These are phyloP conservation scores for Chaetomium olivaceum DNA, from an alignment of 2,329 filamentous ascomycete species.

Conservation along the genomic window DNA sequence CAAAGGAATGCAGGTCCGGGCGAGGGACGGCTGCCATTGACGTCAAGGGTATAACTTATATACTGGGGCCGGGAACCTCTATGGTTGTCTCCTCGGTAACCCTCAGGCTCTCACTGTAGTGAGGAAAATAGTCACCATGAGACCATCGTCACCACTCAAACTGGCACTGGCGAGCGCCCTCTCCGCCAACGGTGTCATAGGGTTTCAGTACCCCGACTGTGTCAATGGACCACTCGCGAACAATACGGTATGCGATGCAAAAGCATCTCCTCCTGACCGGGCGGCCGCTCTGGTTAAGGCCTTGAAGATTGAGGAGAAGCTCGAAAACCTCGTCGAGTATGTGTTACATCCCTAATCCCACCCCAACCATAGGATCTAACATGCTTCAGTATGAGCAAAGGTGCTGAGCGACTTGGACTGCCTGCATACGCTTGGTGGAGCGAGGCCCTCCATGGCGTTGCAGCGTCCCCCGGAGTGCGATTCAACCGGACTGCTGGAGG, in stretches of 20 bases:
- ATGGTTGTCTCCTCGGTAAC: not conserved
- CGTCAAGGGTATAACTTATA: not conserved
- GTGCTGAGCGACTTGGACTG: constrained; percentile 55
- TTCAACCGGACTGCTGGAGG: constrained; percentile 51
- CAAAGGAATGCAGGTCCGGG: not conserved
- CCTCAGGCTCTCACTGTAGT: not conserved
- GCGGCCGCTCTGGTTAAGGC: constrained; percentile 30
- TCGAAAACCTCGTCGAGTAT: constrained; percentile 32
- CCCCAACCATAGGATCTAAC: not conserved
- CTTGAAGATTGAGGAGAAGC: constrained; percentile 31
- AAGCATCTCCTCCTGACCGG: constrained; percentile 25
- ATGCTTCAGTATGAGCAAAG: constrained; percentile 37
- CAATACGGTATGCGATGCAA: constrained; percentile 28
- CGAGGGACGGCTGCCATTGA: not conserved
- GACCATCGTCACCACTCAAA: not conserved
- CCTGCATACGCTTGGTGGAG: constrained; percentile 60
- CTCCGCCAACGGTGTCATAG: constrained; percentile 10
- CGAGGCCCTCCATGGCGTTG: constrained; percentile 60
- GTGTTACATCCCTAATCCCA: not conserved
- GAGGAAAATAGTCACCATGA: constrained; percentile 9
- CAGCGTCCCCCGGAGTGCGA: constrained; percentile 51
- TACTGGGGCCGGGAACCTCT: not conserved
- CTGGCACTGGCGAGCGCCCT: constrained; percentile 4
- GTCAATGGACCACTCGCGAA: constrained; percentile 27
- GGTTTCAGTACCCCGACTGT: constrained; percentile 31